These are phyloP conservation scores for Stipa capillata DNA, from an alignment of 176 grass and related monocot species.

Conservation along the genomic window DNA sequence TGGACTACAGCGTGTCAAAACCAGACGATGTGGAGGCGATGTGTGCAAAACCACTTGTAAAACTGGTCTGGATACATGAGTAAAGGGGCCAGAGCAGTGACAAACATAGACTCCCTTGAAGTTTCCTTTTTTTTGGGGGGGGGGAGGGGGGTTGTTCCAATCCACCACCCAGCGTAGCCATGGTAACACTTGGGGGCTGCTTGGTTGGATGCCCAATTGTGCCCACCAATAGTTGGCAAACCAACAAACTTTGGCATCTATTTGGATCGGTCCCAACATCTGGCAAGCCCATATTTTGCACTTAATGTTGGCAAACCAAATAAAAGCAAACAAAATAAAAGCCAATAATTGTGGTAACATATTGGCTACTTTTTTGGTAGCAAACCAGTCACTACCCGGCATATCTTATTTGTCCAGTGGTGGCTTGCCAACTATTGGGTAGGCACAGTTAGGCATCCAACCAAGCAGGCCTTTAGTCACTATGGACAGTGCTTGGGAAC, in stretches of 20 bases:
- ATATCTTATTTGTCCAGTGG: not conserved
- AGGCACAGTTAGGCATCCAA: not conserved
- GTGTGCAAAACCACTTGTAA: not conserved
- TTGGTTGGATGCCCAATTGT: not conserved
- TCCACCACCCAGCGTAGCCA: too few species aligned
- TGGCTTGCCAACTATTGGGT: not conserved
- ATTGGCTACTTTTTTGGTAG: not conserved
- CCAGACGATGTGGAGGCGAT: not conserved
- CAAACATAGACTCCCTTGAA: too few species aligned
- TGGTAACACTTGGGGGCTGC: not conserved
- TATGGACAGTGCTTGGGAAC: not conserved
- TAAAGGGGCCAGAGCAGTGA: too few species aligned
- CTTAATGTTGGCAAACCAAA: not conserved
- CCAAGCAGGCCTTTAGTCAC: not conserved
- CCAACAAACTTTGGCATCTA: not conserved
- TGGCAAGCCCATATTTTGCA: not conserved
- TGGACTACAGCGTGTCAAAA: not conserved
- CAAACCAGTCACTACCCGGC: not conserved
- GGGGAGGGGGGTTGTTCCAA: too few species aligned
- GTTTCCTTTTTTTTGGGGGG: too few species aligned
- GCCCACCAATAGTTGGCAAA: not conserved
- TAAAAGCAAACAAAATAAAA: too few species aligned
- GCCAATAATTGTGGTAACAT: not conserved
- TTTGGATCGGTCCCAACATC: not conserved
- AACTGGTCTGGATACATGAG: too few species aligned